Conservation (phyloP, 164 flowering plant species). For the Dillenia suffruticosa region DNA sequence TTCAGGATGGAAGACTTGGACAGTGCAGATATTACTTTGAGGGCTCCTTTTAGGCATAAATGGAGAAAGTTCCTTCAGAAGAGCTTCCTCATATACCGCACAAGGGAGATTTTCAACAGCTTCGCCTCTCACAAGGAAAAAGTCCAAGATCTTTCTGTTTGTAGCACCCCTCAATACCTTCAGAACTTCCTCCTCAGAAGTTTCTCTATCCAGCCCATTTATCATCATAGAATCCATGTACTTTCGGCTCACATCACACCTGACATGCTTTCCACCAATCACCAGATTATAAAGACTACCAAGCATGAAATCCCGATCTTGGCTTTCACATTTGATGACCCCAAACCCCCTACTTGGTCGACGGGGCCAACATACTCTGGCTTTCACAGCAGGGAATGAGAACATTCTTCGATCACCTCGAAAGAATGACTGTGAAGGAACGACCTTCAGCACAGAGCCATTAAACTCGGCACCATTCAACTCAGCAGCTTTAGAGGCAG, state of each 20-base stretch:
- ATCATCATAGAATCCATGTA: slow-evolving; percentile 38
- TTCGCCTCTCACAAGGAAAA: slow-evolving; percentile 60
- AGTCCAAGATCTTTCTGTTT: slow-evolving; percentile 43
- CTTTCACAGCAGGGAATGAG: slow-evolving; percentile 66
- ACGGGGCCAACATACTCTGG: slow-evolving; percentile 85
- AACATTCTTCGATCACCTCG: slow-evolving; percentile 43
- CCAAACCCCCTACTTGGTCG: slow-evolving; percentile 69
- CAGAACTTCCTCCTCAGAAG: slow-evolving; percentile 58
- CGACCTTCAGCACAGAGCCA: slow-evolving; percentile 48
- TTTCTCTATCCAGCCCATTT: slow-evolving; percentile 48
- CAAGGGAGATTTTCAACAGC: slow-evolving; percentile 45
- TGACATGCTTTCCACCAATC: slow-evolving; percentile 50
- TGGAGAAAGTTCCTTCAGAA: slow-evolving; percentile 60
- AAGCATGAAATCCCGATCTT: slow-evolving; percentile 43
- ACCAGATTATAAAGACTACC: slow-evolving; percentile 34
- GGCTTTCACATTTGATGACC: slow-evolving; percentile 46
- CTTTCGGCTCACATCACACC: slow-evolving; percentile 37
- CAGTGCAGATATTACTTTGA: slow-evolving; percentile 31
- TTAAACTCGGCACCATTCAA: slow-evolving; percentile 35
- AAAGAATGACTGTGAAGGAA: slow-evolving; percentile 37
- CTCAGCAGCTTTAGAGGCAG: slow-evolving; percentile 56
- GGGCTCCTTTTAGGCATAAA: slow-evolving; percentile 63
- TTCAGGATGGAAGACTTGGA: slow-evolving; percentile 68
- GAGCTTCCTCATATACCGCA: slow-evolving; percentile 62
- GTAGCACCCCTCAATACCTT: slow-evolving; percentile 46